A percentile compares a stretch with the other conserved stretches of the same genome.
Evolutionary conservation across 1,284 basidiomycete genomes (phyloP).

Genomic region (Sporisorium iseilematis-ciliati): DNA sequence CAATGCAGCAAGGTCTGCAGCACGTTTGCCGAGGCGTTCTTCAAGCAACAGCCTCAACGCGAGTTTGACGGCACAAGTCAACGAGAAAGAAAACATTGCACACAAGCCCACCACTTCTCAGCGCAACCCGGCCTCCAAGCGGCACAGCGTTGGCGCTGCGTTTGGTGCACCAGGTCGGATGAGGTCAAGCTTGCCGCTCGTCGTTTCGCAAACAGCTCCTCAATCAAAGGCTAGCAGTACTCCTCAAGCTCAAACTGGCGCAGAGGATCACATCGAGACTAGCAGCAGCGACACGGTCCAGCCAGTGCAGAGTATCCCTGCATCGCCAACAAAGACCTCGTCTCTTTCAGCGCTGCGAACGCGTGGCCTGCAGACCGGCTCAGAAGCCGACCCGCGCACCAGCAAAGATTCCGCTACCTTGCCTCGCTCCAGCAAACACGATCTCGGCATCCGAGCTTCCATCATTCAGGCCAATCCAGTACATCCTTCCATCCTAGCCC

Average conservation of each 20-base stretch:
- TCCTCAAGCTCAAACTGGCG: background rate
- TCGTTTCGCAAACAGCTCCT: constrained; percentile 14
- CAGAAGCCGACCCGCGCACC: too few relatives aligned
- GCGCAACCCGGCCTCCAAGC: background rate
- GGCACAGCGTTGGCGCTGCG: constrained; percentile 12
- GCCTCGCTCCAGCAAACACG: constrained; percentile 12
- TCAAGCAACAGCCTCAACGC: constrained; percentile 16
- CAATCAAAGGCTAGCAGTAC: constrained; percentile 3
- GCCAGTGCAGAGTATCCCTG: background rate
- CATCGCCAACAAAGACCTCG: constrained; percentile 15
- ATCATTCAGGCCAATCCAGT: constrained; percentile 41
- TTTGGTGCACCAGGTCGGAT: constrained; percentile 4
- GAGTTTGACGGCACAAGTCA: background rate
- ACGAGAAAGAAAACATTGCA: constrained; percentile 36
- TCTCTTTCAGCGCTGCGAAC: constrained; percentile 25
- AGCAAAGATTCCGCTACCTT: too few relatives aligned
- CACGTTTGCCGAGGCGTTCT: constrained; percentile 8
- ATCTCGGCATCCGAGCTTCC: constrained; percentile 38
- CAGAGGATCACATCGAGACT: background rate
- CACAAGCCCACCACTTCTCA: background rate
- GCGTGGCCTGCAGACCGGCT: constrained; percentile 19
- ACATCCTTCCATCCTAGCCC: constrained; percentile 33
- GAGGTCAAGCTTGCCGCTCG: constrained; percentile 31
- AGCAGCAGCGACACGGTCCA: background rate
- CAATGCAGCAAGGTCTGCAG: background rate